phyloP scores from a whole-genome alignment of 305 asterid species.

The Plantago coronopus region DNA sequence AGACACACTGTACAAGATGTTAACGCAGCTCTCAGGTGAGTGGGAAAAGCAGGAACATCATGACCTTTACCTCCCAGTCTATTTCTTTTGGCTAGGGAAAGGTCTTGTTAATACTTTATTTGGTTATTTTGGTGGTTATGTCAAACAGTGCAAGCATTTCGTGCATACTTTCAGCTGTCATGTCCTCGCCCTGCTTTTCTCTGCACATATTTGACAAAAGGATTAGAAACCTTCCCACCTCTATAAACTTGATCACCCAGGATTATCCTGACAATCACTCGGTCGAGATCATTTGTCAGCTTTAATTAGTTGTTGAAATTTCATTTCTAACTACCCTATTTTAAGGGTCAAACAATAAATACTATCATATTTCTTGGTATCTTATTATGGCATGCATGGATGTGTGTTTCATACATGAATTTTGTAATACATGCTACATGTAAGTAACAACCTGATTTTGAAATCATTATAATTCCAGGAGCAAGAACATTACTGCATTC shows the following conservation, averaged over 20 bases:
- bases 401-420: neutral
- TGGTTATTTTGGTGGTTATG: conserved; percentile 18
- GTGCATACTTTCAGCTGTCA: neutral
- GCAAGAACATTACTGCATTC: neutral
- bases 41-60: conserved; percentile 17
- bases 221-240: neutral
- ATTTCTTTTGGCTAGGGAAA: neutral
- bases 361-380: neutral
- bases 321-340: neutral
- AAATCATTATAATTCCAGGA: too few species aligned
- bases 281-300: neutral
- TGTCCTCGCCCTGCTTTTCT: neutral
- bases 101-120: conserved; percentile 1
- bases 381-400: neutral
- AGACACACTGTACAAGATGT: conserved; percentile 87
- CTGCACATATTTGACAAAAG: neutral
- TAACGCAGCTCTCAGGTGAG: conserved; percentile 80
- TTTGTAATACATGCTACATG: too few species aligned
- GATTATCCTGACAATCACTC: neutral
- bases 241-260: neutral
- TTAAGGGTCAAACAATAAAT: neutral
- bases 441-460: neutral
- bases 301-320: neutral
- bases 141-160: neutral
- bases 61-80: neutral